Evolutionary conservation across 2,329 filamentous ascomycete genomes (phyloP).

Genomic region (Aspergillus tanneri): DNA sequence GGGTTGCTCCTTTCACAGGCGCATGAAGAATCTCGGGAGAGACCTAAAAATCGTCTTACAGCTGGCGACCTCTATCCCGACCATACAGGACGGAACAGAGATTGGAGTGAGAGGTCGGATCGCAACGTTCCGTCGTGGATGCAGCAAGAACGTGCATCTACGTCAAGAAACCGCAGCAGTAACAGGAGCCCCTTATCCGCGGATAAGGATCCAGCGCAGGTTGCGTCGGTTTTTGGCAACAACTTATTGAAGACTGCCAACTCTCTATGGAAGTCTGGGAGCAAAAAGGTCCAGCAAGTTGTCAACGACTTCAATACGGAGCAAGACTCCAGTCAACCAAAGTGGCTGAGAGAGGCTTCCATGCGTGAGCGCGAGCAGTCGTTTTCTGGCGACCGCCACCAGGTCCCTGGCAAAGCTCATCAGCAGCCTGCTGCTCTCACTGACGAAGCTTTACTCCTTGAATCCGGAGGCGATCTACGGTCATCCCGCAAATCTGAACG

Average conservation of each 20-base stretch:
- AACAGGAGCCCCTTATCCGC: constrained; percentile 44
- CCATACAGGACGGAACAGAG: constrained; percentile 25
- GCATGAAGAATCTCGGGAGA: constrained; percentile 76
- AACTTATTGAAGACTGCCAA: constrained; percentile 92
- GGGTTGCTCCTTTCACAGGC: constrained; percentile 89
- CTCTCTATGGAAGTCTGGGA: constrained; percentile 89
- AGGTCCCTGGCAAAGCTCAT: constrained; percentile 21
- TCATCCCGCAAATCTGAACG: constrained; percentile 27
- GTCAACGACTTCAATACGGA: constrained; percentile 78
- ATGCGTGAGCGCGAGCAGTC: constrained; percentile 28
- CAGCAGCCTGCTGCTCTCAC: constrained; percentile 46
- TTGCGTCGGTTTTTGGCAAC: constrained; percentile 77
- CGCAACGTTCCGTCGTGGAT: constrained; percentile 60
- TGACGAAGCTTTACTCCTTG: constrained; percentile 54
- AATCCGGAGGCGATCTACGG: constrained; percentile 30
- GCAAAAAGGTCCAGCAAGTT: constrained; percentile 89
- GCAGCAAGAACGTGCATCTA: constrained; percentile 49
- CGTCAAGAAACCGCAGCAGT: constrained; percentile 27
- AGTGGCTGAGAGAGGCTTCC: constrained; percentile 84
- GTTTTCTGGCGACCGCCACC: constrained; percentile 20
- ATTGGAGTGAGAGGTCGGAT: constrained; percentile 27
- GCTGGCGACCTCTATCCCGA: constrained; percentile 19
- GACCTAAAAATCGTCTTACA: constrained; percentile 46
- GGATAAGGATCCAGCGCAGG: constrained; percentile 74
- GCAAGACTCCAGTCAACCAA: constrained; percentile 77